Evolutionary conservation across 1,139 yeast species (phyloP).

Genomic region (Saccharomyces hybrid): DNA sequence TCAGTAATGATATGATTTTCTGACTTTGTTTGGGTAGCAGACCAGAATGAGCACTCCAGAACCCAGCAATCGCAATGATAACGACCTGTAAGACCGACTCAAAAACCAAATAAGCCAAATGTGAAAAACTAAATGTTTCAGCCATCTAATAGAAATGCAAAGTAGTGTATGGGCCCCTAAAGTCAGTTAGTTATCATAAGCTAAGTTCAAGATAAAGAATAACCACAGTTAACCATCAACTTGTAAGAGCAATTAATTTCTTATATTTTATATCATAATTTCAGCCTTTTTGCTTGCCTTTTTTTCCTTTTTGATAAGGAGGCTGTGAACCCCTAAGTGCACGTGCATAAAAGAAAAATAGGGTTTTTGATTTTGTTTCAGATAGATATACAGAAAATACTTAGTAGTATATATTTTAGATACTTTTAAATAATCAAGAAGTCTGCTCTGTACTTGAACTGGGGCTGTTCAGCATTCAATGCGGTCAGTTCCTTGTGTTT

Average conservation of each 20-base stretch:
- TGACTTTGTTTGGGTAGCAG: slow-evolving; percentile 52
- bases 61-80: slow-evolving; percentile 61
- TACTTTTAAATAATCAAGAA: slow-evolving; percentile 20
- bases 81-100: slow-evolving; percentile 71
- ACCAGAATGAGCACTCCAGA: slow-evolving; percentile 57
- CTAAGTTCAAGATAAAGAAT: neutral
- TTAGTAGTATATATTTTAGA: neutral
- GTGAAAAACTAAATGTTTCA: slow-evolving; percentile 19
- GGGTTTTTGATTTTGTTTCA: neutral
- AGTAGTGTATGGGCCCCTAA: neutral
- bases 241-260: neutral
- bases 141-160: neutral
- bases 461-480: slow-evolving; percentile 5
- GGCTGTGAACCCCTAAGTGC: neutral
- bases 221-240: neutral
- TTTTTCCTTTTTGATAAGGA: neutral
- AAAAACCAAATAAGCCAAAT: slow-evolving; percentile 51
- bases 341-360: neutral
- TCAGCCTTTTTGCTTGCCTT: neutral
- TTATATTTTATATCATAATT: neutral
- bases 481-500: neutral
- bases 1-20: slow-evolving; percentile 52
- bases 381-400: neutral
- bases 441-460: slow-evolving; percentile 32
- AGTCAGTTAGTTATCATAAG: neutral